Evolutionary conservation across 768 basidiomycete species (phyloP), one percentile per base, ranked within the genome.

Genomic region (Trametes sanguinea): DNA sequence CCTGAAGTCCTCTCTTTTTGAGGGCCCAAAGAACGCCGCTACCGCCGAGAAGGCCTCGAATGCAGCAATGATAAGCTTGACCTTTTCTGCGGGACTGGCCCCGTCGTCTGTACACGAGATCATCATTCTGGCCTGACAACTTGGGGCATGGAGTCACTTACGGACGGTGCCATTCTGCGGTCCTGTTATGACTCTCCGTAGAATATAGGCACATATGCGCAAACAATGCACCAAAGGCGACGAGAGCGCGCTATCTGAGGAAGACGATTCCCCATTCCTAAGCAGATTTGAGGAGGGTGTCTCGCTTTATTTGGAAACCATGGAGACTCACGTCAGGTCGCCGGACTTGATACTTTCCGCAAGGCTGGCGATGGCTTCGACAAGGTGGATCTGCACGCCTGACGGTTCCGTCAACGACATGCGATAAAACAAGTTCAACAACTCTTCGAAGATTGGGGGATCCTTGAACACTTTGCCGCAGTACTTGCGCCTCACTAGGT

Each of bases 391-490:
- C 68, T 94, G 90, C 33, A 93, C 82, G 0, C 68, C 76, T 1
- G 92, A 86, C 0, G 87, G 78, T 70, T 96, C 95, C 0, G 90
- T 91, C 82, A 98, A 86, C 0, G 89, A 92, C 75, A 98, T 85
- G 5, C 96, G 85, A 71, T 96, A 94, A 71, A 88, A 93, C 4
- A 98, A 77, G 50, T 88, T 88, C 66, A 89, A 85, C 46, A 98
- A 86, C 74, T 99, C 96, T 50, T 94, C 92, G 69, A 96, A 96
- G 30, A 93, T 84, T 0, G 86, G 81, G 2, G 89, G 87, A 42
- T 95, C 90, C 60, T 90, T 79, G 37, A 98, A 82, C 0, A 89
- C 91, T 32, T 82, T 84, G 1, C 96, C 96, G 2, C 89, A 84
- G 69, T 93, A 92, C 62, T 90, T 85, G 0, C 89, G 88, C 32